phyloP scores from a whole-genome alignment of 805 yeast species.

The Candida palmyrensis region DNA sequence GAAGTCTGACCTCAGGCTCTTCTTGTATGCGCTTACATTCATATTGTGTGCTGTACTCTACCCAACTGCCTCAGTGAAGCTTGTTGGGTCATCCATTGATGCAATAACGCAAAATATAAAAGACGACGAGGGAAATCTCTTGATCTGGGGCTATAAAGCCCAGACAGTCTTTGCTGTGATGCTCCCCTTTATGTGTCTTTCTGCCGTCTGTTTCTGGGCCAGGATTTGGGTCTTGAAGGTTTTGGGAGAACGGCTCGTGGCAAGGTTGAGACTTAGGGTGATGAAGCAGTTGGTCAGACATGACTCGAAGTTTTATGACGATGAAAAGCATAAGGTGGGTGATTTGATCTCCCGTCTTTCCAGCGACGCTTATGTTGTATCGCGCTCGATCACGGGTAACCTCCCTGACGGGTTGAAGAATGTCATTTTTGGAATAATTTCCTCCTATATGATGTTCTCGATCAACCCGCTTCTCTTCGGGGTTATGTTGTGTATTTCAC shows the following conservation, averaged over 20 bases:
- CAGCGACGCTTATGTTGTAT: constrained; percentile 43
- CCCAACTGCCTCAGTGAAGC: constrained; percentile 39
- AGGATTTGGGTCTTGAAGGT: constrained; percentile 38
- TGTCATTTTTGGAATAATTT: constrained; percentile 35
- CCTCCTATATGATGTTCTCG: constrained; percentile 40
- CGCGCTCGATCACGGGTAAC: constrained; percentile 37
- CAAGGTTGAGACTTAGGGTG: constrained; percentile 34
- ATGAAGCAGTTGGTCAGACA: constrained; percentile 40
- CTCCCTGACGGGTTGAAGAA: constrained; percentile 43
- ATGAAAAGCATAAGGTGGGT: constrained; percentile 42
- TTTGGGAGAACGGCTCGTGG: constrained; percentile 40
- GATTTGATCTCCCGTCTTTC: constrained; percentile 44
- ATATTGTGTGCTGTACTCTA: constrained; percentile 40
- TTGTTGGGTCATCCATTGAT: constrained; percentile 40
- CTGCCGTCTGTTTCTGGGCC: constrained; percentile 44
- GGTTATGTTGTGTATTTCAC: constrained; percentile 39
- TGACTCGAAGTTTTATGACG: constrained; percentile 37
- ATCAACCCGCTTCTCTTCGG: constrained; percentile 40
- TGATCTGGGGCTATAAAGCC: constrained; percentile 42
- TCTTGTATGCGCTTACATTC: constrained; percentile 35
- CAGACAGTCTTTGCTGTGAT: constrained; percentile 35
- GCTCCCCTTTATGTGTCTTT: constrained; percentile 40
- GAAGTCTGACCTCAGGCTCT: constrained; percentile 32
- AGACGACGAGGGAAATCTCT: constrained; percentile 34
- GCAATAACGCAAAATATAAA: constrained; percentile 30